Percentiles rank a stretch among this genome's conserved stretches.
Evolutionary conservation across 139 green algal genomes (phyloP).

Genomic region (Micractinium conductrix): DNA sequence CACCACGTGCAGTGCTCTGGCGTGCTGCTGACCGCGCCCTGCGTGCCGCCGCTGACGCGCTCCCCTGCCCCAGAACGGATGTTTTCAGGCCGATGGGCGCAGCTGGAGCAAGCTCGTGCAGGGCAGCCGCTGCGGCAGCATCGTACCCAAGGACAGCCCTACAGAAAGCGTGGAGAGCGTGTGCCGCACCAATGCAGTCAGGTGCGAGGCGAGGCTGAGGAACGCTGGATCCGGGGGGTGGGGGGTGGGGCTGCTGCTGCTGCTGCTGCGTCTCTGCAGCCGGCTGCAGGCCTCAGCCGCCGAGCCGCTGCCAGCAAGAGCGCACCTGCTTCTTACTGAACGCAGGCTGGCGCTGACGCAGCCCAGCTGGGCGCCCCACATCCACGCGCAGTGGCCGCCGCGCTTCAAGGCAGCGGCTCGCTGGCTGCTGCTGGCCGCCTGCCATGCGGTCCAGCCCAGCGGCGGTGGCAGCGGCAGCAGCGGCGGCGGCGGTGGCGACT

Average conservation of each 20-base stretch:
- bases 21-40: not conserved
- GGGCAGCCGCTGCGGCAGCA: conserved; percentile 14
- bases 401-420: not conserved
- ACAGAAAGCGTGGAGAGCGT: conserved; percentile 1
- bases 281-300: not conserved
- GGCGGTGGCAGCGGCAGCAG: not conserved
- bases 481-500: not conserved
- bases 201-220: not conserved
- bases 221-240: too few species aligned
- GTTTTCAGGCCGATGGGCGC: conserved; percentile 14
- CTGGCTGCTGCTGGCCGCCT: not conserved
- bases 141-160: conserved; percentile 9
- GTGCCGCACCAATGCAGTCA: conserved; percentile 25
- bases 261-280: not conserved
- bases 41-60: not conserved
- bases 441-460: not conserved
- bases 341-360: conserved; percentile 19
- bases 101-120: conserved; percentile 31
- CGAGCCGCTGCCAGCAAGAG: not conserved
- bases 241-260: not conserved
- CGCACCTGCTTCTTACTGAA: not conserved
- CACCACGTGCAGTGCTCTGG: not conserved
- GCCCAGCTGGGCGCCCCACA: not conserved
- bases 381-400: conserved; percentile 7
- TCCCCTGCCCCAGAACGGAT: not conserved